Evolutionary conservation across 2,329 filamentous ascomycete genomes (phyloP), one percentile per base, ranked within the genome.

Genomic region (Fusarium tanahbumbuense): DNA sequence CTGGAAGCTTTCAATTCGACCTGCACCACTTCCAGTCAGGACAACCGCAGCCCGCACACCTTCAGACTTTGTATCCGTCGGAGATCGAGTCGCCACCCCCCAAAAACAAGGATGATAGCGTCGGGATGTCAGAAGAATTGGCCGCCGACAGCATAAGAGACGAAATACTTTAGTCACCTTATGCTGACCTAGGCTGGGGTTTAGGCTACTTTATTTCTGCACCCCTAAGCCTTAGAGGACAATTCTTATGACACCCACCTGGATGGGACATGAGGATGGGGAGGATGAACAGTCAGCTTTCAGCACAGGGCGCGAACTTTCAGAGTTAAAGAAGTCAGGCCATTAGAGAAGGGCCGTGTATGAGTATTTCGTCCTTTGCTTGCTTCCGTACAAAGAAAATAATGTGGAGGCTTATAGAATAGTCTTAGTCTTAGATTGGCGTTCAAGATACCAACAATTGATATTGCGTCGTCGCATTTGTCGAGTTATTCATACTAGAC

Each of bases 1-100:
- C 73, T 15, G 72, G 70, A 20, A 71, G 70, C 13, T 68, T 73
- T 20, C 64, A 70, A n/a, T 70, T 75, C 49, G 65, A 73, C 27
- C 73, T 71, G 5, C 55, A 40, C n/a, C 67, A 71, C 41, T 60
- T 73, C 15, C 64, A 73, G 52, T 71, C 74, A 66, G 73, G 71
- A 23, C 65, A 64, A 52, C 59, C 60, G 7, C 57, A 60, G 10
- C 53, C 64, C 6, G 40, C n/a, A 18, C 41, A 32, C 41, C 44
- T 18, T 27, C 58, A 37, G 34, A 48, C 45, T 27, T 54, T 54
- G 15, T 73, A 73, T 56, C 70, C 71, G 11, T 56, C 57, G 16
- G 55, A 70, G 53, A 69, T 66, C 12, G 68, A 73, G 56, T 55
- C 59, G 6, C 32, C 53, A 13, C 32, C 52, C 22, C 52, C 55